Evolutionary conservation across 2,329 filamentous ascomycete species (phyloP).

Genomic region (Aquanectria penicillioides): DNA sequence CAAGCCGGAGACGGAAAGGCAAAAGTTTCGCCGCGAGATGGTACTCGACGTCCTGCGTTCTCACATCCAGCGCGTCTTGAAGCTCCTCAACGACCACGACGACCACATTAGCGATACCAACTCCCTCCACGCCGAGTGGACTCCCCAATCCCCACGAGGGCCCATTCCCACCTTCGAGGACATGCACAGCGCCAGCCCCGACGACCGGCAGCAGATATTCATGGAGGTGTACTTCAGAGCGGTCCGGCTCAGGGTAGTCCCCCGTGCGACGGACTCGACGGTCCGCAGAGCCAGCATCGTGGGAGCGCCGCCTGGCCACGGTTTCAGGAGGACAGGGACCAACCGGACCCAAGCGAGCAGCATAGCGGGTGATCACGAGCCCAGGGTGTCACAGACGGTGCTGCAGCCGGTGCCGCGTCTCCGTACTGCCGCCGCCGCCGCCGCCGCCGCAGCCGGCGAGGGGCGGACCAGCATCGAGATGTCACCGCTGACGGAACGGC

Average conservation of each 20-base stretch:
- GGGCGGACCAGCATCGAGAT: background rate
- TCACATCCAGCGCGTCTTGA: constrained; percentile 60
- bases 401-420: too few species aligned
- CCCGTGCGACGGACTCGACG: constrained; percentile 43
- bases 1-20: constrained; percentile 28
- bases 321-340: constrained; percentile 34
- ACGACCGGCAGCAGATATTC: constrained; percentile 60
- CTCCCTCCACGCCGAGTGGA: constrained; percentile 34
- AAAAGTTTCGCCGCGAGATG: constrained; percentile 44
- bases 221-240: constrained; percentile 63
- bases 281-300: constrained; percentile 39
- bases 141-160: constrained; percentile 22
- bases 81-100: constrained; percentile 55
- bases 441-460: background rate
- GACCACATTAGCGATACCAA: constrained; percentile 40
- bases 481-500: background rate
- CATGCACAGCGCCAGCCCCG: constrained; percentile 57
- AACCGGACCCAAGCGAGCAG: constrained; percentile 39
- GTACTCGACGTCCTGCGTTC: constrained; percentile 59
- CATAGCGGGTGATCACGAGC: constrained; percentile 14
- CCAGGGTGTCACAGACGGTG: too few species aligned
- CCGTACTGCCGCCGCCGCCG: background rate
- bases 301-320: constrained; percentile 33
- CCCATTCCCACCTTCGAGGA: constrained; percentile 52
- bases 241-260: constrained; percentile 54